Evolutionary conservation across 179 eudicot genomes (phyloP), one percentile per base, ranked within the genome.

Genomic region (Patellifolia procumbens): DNA sequence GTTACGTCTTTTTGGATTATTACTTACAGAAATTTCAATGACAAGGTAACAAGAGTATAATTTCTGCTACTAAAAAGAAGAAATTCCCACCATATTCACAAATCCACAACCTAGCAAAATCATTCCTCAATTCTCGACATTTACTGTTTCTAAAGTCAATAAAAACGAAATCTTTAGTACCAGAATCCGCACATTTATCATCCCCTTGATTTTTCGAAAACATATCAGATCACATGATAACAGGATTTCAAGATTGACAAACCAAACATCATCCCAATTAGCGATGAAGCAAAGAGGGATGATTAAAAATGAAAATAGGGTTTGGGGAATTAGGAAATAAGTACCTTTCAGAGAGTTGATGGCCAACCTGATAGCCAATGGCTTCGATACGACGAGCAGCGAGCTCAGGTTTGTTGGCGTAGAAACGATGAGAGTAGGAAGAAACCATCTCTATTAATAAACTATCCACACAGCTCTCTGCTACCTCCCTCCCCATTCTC

Each of bases 331-430:
- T 16, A n/a, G 42, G 15, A 48, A 20, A 56, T 42, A 6, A 7
- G 8, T 65, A 95, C 99, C 99, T 88, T 70, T 95, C 99, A 37
- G 92, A 86, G 76, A 95, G 93, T 77, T 93, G 98, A 75, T 91
- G 99, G 69, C 99, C 99, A 80, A 95, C 97, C 80, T 95, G 99
- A 56, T 78, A 95, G 63, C 99, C 99, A 66, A 95, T 91, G 72
- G 98, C 88, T 70, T 95, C 99, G 84, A 95, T 95, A 43, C 98
- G 83, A 24, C 93, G 97, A 65, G 99, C 99, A 22, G 99, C 99
- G 74, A 95, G 92, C 22, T 95, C 99, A 5, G 99, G 99, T 81
- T 95, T 95, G 85, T 81, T 78, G 70, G 90, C 89, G 76, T 92
- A 95, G 84, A 91, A 85, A 34, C 92, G 90, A 77, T 84, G 82